Conservation (phyloP, 1,284 basidiomycete species). For the Pseudozyma thailandica region DNA sequence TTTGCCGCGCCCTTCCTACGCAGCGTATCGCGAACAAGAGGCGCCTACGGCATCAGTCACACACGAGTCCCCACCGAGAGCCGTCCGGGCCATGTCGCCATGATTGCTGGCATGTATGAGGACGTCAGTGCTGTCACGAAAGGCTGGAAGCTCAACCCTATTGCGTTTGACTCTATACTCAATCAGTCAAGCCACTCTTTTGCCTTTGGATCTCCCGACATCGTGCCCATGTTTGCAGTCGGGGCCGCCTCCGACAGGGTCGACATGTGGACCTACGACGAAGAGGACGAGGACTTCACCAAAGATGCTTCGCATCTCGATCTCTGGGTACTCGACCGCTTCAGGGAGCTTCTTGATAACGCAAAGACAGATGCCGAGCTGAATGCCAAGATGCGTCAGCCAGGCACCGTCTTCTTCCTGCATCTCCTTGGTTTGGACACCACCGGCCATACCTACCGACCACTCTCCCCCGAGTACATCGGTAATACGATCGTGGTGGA, state of each 20-base stretch:
- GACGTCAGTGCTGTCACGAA: slow-evolving; percentile 87
- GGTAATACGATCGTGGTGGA: slow-evolving; percentile 85
- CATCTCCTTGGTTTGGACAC: slow-evolving; percentile 87
- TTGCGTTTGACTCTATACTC: slow-evolving; percentile 88
- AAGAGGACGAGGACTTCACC: slow-evolving; percentile 74
- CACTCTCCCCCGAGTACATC: slow-evolving; percentile 89
- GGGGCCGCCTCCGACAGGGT: slow-evolving; percentile 78
- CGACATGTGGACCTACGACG: slow-evolving; percentile 80
- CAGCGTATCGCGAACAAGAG: slow-evolving; percentile 74
- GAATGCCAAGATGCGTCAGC: slow-evolving; percentile 71
- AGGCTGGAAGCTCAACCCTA: slow-evolving; percentile 91
- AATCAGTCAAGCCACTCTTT: slow-evolving; percentile 83
- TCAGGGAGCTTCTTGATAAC: slow-evolving; percentile 71
- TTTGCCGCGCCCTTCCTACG: slow-evolving; percentile 79
- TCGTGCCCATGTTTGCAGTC: slow-evolving; percentile 85
- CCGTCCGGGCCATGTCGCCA: slow-evolving; percentile 84
- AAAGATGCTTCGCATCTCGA: slow-evolving; percentile 81
- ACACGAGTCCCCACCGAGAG: slow-evolving; percentile 89
- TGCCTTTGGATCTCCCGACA: slow-evolving; percentile 88
- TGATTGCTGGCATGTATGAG: slow-evolving; percentile 93
- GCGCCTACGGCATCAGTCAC: slow-evolving; percentile 85
- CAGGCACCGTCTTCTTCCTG: slow-evolving; percentile 80
- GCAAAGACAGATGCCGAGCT: slow-evolving; percentile 60
- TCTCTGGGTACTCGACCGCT: slow-evolving; percentile 80
- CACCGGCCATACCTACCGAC: slow-evolving; percentile 86